Evolutionary conservation across 106 monocot species (phyloP), one percentile per base, ranked within the genome.

Genomic region (Apostasia ramifera): DNA sequence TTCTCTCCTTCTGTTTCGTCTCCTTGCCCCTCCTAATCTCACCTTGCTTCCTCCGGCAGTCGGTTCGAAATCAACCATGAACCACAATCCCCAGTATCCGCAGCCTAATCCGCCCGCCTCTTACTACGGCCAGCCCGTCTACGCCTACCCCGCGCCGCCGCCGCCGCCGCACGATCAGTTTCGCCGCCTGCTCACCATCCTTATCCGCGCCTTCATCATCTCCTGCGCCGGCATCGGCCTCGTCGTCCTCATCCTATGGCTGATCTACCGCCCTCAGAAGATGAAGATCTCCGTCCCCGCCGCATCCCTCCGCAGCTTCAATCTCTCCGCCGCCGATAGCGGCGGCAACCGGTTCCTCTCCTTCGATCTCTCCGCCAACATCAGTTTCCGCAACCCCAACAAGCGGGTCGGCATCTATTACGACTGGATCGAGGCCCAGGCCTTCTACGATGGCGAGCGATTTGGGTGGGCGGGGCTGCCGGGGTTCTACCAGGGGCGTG

Each of bases 351-450:
- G 54, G 12, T 57, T 6, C 53, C 80, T 60, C 69, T 40, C 5
- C 61, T 88, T 73, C 79, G 77, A 79, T 41, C 84, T 84, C 59
- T 44, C 64, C 47, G 41, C 70, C 38, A 59, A 44, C 12, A 7
- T 88, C 58, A 73, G 68, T 66, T n/a, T 84, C 53, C 74, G 78
- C 10, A 88, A 88, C 81, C 88, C 81, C 3, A 88, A 84, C 78
- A 50, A 68, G 49, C 39, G 55, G 4, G 57, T 78, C 38, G 76
- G 72, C 61, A 43, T 88, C 68, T 79, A 77, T 74, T 84, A 79
- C 73, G 81, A 88, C 73, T 54, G 52, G 44, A 2, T 88, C 37
- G 73, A 77, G 49, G 81, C 79, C 13, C 11, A 65, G 8, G 74
- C 76, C 48, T 37, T 59, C 68, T 88, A 79, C 76, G 47, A 63